Base-by-base conservation (phyloP, 1,284 basidiomycete genomes). In the Leccinum laetum region DNA sequence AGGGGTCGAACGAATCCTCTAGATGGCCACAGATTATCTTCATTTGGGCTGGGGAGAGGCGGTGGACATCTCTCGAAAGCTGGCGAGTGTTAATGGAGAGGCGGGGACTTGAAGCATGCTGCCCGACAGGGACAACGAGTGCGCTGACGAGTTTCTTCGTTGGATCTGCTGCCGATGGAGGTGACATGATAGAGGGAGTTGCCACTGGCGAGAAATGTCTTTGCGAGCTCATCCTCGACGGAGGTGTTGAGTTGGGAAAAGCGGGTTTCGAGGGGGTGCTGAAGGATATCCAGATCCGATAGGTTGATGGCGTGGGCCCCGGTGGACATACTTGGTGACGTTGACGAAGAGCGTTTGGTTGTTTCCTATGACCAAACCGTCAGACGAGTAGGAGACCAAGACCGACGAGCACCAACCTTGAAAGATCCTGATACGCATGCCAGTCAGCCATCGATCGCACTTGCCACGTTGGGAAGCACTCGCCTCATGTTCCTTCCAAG, bases 291-390 rank as follows among this genome's bases (percentile, higher is more conserved):
- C 37, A 96, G 87, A 78, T 99, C 97, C 67, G 93, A 90, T 59
- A 99, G 90, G 82, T 99, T 99, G 86, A 99, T 97, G n/a, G 96
- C 87, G 78, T 99, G 95, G 16, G 92, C 5, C 86, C 78, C 99
- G 96, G 79, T 98, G 92, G 6, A 94, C 85, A 80, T 98, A 98
- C 81, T 98, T 99, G 67, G 95, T 92, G 65, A 98, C 95, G 73
- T 98, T 98, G 70, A 93, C 81, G 60, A 99, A 88, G 29, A 95
- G 85, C 1, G 83, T 81, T 74, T 93, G 90, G 71, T n/a, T 92
- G 75, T 93, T 92, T 18, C 87, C 86, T 86, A 13, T 2, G 5
- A 1, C 32, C 9, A 32, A 32, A 32, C 32, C 32, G 13, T 63
- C 26, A 53, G 24, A 18, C 32, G 29, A 55, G 53, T 11, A 18